These are phyloP conservation scores for Jamesozyma gamospora DNA, from an alignment of 805 yeast genomes.

Conservation along the genomic window DNA sequence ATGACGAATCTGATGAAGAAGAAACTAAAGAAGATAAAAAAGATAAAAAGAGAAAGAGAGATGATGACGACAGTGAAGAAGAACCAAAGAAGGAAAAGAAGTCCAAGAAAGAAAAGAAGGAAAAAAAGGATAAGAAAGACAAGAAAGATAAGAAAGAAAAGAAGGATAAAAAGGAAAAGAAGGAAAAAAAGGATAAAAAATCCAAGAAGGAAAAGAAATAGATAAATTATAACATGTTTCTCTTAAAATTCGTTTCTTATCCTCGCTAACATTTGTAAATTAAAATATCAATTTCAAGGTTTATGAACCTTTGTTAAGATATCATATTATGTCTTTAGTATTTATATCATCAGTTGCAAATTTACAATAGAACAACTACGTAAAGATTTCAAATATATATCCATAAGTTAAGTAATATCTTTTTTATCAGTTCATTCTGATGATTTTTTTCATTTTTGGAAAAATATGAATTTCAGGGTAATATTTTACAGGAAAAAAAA, in stretches of 20 bases:
- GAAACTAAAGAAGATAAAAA: constrained; percentile 30
- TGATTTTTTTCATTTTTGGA: no score
- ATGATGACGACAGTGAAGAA: constrained; percentile 25
- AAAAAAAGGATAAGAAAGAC: constrained; percentile 21
- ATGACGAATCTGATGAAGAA: constrained; percentile 33
- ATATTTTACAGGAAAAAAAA: no score
- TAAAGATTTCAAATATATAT: no score
- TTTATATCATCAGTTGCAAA: not conserved
- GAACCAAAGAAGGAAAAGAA: constrained; percentile 30
- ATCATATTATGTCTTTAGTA: not conserved
- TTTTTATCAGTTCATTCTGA: no score
- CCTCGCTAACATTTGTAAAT: constrained; percentile 13
- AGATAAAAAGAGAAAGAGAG: constrained; percentile 27
- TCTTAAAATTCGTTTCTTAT: not conserved
- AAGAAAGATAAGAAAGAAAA: constrained; percentile 31
- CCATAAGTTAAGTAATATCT: no score
- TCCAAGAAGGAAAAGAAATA: constrained; percentile 27
- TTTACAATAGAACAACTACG: no score
- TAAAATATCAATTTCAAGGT: constrained; percentile 7
- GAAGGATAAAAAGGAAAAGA: constrained; percentile 23
- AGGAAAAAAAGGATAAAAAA: constrained; percentile 29
- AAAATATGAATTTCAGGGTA: no score
- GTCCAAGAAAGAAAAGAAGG: constrained; percentile 25
- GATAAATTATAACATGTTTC: not conserved
- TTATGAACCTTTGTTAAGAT: not conserved